Base-by-base conservation (phyloP, 768 basidiomycete species). In the Mrakia blollopis region DNA sequence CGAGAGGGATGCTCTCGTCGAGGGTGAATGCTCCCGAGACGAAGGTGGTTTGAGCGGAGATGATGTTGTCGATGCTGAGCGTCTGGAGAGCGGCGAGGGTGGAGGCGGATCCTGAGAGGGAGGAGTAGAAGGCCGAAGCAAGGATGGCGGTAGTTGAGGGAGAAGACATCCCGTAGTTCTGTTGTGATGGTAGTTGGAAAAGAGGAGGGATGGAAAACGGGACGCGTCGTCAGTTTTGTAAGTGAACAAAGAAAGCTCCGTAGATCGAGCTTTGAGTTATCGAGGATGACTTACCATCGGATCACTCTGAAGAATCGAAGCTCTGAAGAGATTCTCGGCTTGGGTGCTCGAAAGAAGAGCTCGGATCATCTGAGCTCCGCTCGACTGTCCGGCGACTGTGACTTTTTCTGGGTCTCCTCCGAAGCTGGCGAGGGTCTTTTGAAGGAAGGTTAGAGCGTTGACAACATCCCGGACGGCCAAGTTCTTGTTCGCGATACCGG, bases 251-350 rank as follows among this genome's bases (percentile, higher is more conserved):
- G 44, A 44, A 6, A 44, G 10, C 39, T 41, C 39, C 39, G 39
- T n/a, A 41, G 11, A 41, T 41, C 39, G 39, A 41, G 39, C 39
- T 11, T 41, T 11, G 39, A 41, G 11, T 41, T 5, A 11, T 41
- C 39, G 39, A 41, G 39, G 39, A 41, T 11, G 7, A 52, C 76
- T 47, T n/a, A 77, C 76, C 76, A 77, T 77, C 0, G 76, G 76
- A 50, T 77, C 76, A 47, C 76, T 77, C 50, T 77, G 71, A 28
- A 77, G 76, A 28, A 77, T 73, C 11, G 71, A 61, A 16, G 60
- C 21, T 16, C 44, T n/a, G 76, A 72, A 73, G 13, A 77, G 76
- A 6, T 62, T 32, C 28, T 54, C 57, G 37, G 76, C 32, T 32
- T 41, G 41, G 57, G 62, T 44, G 41, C 32, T 52, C 1, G 76